These are phyloP conservation scores for Fusarium graminum DNA, from an alignment of 2,329 filamentous ascomycete genomes.

Conservation along the genomic window DNA sequence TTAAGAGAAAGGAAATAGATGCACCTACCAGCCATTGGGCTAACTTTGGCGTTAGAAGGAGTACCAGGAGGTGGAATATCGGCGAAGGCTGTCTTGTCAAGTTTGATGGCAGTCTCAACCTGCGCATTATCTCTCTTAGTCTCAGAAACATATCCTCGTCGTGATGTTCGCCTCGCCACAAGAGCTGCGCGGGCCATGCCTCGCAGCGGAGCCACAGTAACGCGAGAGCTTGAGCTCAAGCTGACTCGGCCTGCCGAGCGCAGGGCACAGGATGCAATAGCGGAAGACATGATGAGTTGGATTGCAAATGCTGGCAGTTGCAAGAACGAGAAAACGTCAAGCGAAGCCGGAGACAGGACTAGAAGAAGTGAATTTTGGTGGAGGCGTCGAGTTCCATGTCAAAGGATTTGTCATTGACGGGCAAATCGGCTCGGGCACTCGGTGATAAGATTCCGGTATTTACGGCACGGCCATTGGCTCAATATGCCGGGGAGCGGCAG, in stretches of 20 bases:
- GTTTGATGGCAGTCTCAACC: conserved; percentile 87
- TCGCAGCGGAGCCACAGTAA: conserved; percentile 53
- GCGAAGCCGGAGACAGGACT: conserved; percentile 39
- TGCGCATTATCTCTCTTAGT: conserved; percentile 83
- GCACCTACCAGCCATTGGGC: conserved; percentile 74
- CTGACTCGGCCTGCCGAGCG: conserved; percentile 78
- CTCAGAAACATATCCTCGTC: conserved; percentile 85
- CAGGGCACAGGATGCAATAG: conserved; percentile 75
- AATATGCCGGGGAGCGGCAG: conserved; percentile 35
- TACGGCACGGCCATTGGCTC: conserved; percentile 51
- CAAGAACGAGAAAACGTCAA: conserved; percentile 42
- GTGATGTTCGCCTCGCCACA: conserved; percentile 49
- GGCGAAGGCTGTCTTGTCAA: conserved; percentile 87
- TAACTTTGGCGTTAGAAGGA: conserved; percentile 72
- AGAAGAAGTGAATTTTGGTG: conserved; percentile 43
- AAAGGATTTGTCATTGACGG: conserved; percentile 56
- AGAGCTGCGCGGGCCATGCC: conserved; percentile 49
- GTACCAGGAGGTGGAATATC: conserved; percentile 58
- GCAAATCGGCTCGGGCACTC: conserved; percentile 53
- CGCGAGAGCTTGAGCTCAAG: conserved; percentile 60
- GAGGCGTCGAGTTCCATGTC: conserved; percentile 42
- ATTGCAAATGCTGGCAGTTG: conserved; percentile 40
- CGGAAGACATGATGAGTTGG: conserved; percentile 68
- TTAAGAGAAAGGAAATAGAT: not conserved
- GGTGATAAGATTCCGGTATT: conserved; percentile 52